Evolutionary conservation across 331 rosid genomes (phyloP).

Genomic region (Pyrus hybrid): DNA sequence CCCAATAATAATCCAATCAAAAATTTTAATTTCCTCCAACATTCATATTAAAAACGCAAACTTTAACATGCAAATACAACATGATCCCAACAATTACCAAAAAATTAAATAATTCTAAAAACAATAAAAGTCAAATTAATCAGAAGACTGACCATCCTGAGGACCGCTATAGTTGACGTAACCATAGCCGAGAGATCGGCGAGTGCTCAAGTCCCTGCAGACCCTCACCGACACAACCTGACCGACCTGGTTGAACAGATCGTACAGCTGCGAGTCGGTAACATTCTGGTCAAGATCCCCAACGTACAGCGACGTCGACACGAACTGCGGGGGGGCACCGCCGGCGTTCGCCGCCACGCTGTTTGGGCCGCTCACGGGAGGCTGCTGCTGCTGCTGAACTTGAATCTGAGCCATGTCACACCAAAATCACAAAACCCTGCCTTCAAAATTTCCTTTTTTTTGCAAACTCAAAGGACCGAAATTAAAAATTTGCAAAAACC

Average conservation of each 20-base stretch:
- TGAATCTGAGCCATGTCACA: slow-evolving; percentile 66
- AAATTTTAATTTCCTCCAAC: neutral
- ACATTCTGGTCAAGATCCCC: slow-evolving; percentile 77
- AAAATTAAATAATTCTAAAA: neutral
- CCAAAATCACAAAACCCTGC: neutral
- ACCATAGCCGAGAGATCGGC: slow-evolving; percentile 87
- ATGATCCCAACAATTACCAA: neutral
- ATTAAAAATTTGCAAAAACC: slow-evolving; percentile 15
- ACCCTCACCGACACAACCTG: slow-evolving; percentile 75
- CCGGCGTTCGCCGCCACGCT: slow-evolving; percentile 19
- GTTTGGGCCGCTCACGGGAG: slow-evolving; percentile 29
- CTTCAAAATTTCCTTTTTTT: neutral
- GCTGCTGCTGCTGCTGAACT: slow-evolving; percentile 60
- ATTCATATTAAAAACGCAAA: neutral
- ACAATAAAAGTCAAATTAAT: neutral
- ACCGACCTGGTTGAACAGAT: slow-evolving; percentile 67
- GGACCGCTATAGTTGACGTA: slow-evolving; percentile 74
- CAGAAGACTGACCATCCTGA: slow-evolving; percentile 52
- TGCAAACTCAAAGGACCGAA: neutral
- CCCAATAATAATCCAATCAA: neutral
- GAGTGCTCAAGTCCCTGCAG: slow-evolving; percentile 72
- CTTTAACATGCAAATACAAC: neutral
- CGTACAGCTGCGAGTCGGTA: slow-evolving; percentile 76
- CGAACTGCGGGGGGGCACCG: slow-evolving; percentile 42
- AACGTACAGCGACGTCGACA: slow-evolving; percentile 73